Evolutionary conservation across 2,329 filamentous ascomycete genomes (phyloP), one percentile per base, ranked within the genome.

Genomic region (Fusarium xyrophilum): DNA sequence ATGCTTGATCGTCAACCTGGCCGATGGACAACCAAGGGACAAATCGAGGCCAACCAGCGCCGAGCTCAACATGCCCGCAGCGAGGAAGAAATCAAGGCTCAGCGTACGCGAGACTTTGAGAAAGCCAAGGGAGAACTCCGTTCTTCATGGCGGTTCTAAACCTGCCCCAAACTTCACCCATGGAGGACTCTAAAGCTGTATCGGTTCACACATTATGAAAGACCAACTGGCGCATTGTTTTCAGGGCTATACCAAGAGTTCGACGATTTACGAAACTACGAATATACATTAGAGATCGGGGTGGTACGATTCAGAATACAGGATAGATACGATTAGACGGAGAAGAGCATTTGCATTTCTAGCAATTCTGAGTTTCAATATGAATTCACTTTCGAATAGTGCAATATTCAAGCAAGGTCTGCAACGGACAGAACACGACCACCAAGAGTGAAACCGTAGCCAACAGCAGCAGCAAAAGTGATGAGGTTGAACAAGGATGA

Each of bases 401-500:
- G 33, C 28, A 51, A 36, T 33, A 17, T 25, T 60, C 27, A 74
- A 59, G 73, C 73, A 42, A 74, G 70, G 55, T 75, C 73, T 14
- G 71, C 70, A 47, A 79, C 68, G 8, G 77, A 88, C 52, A 82
- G 78, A 51, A 93, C 76, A 66, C 87, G 86, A 66, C 86, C 84
- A 15, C 89, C 89, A 46, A 99, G 81, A 12, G 90, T 86, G 70
- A 92, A 85, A 2, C 93, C 95, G 80, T 98, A 98, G 73, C 85
- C 89, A 6, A 96, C 75, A 42, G 90, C 89, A 0, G 89, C 88
- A 42, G 90, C 77, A 50, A 96, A 84, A 0, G 88, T 90, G 4
- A 86, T 79, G 62, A 98, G 76, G 77, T 97, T 97, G 23, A 96
- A 78, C 64, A 96, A 78, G 30, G 91, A 91, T 11, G 93, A 97